Evolutionary conservation across 768 basidiomycete species (phyloP), one percentile per base, ranked within the genome.

Genomic region (Lentinus brumalis): DNA sequence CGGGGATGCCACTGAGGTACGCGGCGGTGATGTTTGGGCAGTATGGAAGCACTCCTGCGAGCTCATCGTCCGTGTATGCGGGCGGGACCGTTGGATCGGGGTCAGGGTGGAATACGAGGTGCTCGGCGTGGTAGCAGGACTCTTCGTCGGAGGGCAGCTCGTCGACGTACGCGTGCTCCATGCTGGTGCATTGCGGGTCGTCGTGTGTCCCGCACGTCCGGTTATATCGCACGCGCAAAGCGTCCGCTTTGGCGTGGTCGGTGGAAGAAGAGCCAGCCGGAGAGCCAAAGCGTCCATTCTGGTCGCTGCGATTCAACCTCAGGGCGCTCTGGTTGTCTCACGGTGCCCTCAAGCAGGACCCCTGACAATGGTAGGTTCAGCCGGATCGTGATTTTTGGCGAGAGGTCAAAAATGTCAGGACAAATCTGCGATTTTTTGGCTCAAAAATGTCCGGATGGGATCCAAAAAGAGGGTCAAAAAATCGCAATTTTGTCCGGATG

Each of bases 1-100:
- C 82, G 55, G 79, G 78, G 14, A 89, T 81, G n/a, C 87, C 87
- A 14, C 82, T 82, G n/a, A 95, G 78, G 50, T 85, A 82, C 26
- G 87, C 81, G 4, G 86, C 83, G 70, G 88, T 83, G 50, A 95
- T 78, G 59, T 86, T 83, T 14, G 86, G 83, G 72, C 88, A 89
- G 49, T 76, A 73, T 2, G 76, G 70, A 53, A 95, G 74, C 30
- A 88, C 80, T 6, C 70, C 59, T 12, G 83, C 81, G 42, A 96
- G 79, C 57, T 84, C 76, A 55, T 86, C 81, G 68, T 93, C 87
- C 35, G 78, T 78, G 41, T 31, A 41, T 16, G 56, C 50, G 12
- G 53, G 56, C 12, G 62, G 26, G 15, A 91, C 75, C 26, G 70
- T 69, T 45, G 71, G 65, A 58, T 73, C 71, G 29, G 64, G 74